Evolutionary conservation across 805 yeast genomes (phyloP).

Genomic region (Myxozyma udenii): DNA sequence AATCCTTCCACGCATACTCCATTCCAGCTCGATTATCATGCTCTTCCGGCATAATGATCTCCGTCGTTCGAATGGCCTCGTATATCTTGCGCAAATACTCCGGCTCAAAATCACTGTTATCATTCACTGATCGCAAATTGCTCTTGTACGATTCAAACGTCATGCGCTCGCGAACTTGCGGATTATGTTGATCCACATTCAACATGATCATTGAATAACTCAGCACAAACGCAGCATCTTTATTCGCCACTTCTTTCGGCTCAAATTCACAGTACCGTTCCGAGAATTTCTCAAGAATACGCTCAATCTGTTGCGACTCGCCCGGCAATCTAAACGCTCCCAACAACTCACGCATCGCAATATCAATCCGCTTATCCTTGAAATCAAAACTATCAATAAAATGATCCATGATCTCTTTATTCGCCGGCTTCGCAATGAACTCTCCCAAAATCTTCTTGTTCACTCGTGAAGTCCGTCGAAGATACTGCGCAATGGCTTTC

Average conservation of each 20-base stretch:
- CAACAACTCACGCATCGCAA: slow-evolving; percentile 78
- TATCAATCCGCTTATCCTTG: slow-evolving; percentile 78
- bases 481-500: slow-evolving; percentile 67
- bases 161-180: slow-evolving; percentile 87
- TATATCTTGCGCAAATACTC: slow-evolving; percentile 85
- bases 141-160: slow-evolving; percentile 73
- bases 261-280: slow-evolving; percentile 65
- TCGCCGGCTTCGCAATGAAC: slow-evolving; percentile 71
- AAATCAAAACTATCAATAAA: slow-evolving; percentile 76
- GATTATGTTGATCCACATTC: slow-evolving; percentile 90
- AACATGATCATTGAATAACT: slow-evolving; percentile 90
- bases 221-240: slow-evolving; percentile 89
- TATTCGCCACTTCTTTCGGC: slow-evolving; percentile 60
- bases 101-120: slow-evolving; percentile 68
- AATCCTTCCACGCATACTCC: slow-evolving; percentile 59
- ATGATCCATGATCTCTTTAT: slow-evolving; percentile 53
- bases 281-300: slow-evolving; percentile 84
- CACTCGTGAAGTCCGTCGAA: slow-evolving; percentile 74
- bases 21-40: slow-evolving; percentile 91
- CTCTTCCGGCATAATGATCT: slow-evolving; percentile 96
- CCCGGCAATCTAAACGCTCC: slow-evolving; percentile 91
- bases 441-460: slow-evolving; percentile 89
- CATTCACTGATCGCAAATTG: slow-evolving; percentile 76
- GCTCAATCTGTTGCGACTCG: slow-evolving; percentile 93
- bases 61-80: slow-evolving; percentile 73